Evolutionary conservation across 1,284 basidiomycete species (phyloP).

Genomic region (Schizophyllum amplum): DNA sequence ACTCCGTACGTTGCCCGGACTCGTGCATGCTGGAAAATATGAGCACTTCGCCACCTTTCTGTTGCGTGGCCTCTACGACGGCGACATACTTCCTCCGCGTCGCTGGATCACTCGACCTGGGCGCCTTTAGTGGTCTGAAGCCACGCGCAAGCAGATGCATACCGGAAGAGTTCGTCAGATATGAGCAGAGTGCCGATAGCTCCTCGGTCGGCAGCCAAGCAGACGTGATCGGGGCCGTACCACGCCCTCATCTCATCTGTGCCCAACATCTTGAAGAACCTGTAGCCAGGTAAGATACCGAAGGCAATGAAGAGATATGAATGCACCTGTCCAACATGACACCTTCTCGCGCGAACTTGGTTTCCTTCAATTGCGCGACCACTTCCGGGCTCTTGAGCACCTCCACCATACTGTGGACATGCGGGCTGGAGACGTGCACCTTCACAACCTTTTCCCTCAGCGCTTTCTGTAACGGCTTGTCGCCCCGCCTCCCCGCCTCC

Average conservation of each 20-base stretch:
- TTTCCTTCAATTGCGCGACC: slow-evolving; percentile 79
- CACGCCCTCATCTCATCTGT: slow-evolving; percentile 93
- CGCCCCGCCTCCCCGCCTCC: slow-evolving; percentile 75
- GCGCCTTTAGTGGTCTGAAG: slow-evolving; percentile 4
- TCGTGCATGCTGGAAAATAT: slow-evolving; percentile 99
- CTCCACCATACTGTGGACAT: slow-evolving; percentile 94
- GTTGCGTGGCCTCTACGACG: slow-evolving; percentile 84
- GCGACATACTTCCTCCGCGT: slow-evolving; percentile 80
- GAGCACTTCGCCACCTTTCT: slow-evolving; percentile 86
- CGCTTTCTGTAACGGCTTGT: slow-evolving; percentile 75
- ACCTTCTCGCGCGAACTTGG: slow-evolving; percentile 96
- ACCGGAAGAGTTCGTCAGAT: slow-evolving; percentile 93
- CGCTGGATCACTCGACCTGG: slow-evolving; percentile 67
- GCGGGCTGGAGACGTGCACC: slow-evolving; percentile 88
- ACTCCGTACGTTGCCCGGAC: slow-evolving; percentile 80
- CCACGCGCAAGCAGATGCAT: slow-evolving; percentile 11
- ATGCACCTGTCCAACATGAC: slow-evolving; percentile 79
- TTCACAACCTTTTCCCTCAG: slow-evolving; percentile 80
- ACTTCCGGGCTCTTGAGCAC: slow-evolving; percentile 93
- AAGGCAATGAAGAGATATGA: not conserved
- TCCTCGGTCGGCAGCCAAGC: slow-evolving; percentile 85
- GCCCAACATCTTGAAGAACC: slow-evolving; percentile 96
- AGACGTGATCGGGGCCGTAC: slow-evolving; percentile 96
- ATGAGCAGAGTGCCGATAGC: slow-evolving; percentile 94
- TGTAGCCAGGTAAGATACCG: slow-evolving; percentile 22